phyloP scores from a whole-genome alignment of 2,329 filamentous ascomycete genomes.

The Cladosporium sp. region DNA sequence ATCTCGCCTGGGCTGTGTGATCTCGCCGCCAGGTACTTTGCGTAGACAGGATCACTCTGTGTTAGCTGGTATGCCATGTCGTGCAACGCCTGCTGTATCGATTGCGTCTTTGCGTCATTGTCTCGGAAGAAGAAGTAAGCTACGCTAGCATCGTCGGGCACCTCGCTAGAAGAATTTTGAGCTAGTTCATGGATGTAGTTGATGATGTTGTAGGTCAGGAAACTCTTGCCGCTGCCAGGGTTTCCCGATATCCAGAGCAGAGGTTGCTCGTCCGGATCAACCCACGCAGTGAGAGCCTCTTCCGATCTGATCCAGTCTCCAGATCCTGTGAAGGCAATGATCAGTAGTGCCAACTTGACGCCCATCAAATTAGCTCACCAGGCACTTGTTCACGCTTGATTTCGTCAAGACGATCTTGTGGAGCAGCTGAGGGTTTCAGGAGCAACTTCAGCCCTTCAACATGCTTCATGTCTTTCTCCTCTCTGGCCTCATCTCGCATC shows the following conservation, averaged over 20 bases:
- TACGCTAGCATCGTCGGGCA: conserved; percentile 30
- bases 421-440: conserved; percentile 45
- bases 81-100: conserved; percentile 47
- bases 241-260: conserved; percentile 49
- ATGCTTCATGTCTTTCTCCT: conserved; percentile 24
- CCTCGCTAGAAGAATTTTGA: conserved; percentile 34
- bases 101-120: conserved; percentile 49
- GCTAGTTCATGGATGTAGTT: conserved; percentile 33
- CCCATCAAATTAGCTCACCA: conserved; percentile 15
- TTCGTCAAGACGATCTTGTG: conserved; percentile 45
- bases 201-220: conserved; percentile 48
- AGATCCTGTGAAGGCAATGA: conserved; percentile 31
- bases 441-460: conserved; percentile 44
- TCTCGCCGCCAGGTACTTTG: conserved; percentile 42
- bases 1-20: conserved; percentile 44
- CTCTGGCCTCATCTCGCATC: conserved; percentile 15
- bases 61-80: conserved; percentile 52
- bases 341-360: background rate
- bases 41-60: conserved; percentile 48
- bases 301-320: conserved; percentile 51
- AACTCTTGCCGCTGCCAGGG: conserved; percentile 51
- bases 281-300: conserved; percentile 42
- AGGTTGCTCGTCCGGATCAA: conserved; percentile 38
- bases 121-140: conserved; percentile 54
- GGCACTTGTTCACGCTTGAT: conserved; percentile 45